Evolutionary conservation across 306 rosid genomes (phyloP), one percentile per base, ranked within the genome.

Genomic region (Inga laurina): DNA sequence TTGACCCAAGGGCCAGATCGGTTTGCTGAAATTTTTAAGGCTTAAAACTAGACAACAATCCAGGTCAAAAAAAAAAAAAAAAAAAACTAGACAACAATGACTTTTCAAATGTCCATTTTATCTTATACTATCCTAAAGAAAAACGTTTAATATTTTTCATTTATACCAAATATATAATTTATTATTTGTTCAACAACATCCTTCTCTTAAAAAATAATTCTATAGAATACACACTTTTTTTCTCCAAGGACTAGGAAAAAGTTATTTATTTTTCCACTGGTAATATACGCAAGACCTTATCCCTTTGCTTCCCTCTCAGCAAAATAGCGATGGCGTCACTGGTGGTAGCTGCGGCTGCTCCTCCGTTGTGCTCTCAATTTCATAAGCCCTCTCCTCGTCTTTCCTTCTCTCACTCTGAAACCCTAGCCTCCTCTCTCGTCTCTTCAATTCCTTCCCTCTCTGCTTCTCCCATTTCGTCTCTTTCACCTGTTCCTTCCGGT

Each of bases 321-420:
- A 2, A 72, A 24, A 12, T 46, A 45, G 88, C 85, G 61, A 88
- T 88, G 97, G 98, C 92, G 37, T 90, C 97, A 2, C 88, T 93
- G 21, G 45, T 93, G 41, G 84, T 95, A 52, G 91, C 32, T 59
- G 12, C 87, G 9, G 72, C 92, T 70, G 85, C 92, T 86, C 86
- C 89, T 32, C 84, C 92, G 32, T 79, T 90, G 49, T 76, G 87
- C 34, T 18, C 67, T 86, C 83, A 88, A 82, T 65, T 74, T 1
- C 85, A 82, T 22, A 45, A 44, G 67, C 76, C 82, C 30, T 77
- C 83, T 41, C 88, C 89, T 76, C 87, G 90, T 76, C 86, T 88
- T 81, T 95, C 95, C 3, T 91, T 95, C 73, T 90, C 94, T 48
- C 87, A 87, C 19, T 91, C 93, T 4, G 88, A 95, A 89, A 35